Base-by-base conservation (phyloP, 768 basidiomycete species). In the Leucosporidium creatinivorum region DNA sequence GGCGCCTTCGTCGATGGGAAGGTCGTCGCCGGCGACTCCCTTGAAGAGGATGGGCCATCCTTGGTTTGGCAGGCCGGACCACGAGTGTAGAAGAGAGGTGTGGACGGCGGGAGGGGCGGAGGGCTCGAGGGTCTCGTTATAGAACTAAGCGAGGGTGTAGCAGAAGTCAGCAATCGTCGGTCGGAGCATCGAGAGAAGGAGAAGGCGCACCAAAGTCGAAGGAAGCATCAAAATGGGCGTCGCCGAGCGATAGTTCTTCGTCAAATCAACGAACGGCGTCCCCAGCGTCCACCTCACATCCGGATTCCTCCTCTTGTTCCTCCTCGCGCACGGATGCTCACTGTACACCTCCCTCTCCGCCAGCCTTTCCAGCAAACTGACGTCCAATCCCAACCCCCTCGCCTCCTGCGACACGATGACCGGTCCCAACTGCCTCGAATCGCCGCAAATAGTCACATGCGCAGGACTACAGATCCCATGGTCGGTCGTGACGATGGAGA, bases 201-300 rank as follows among this genome's bases (percentile, higher is more conserved):
- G n/a, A 8, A 12, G 19, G 44, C 70, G 28, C 28, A 68, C 70
- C 9, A 67, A 49, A 0, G 73, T 62, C 26, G 78, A 77, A 0
- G 78, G 78, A 17, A 77, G 66, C 76, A 78, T 77, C 3, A 80
- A 69, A 23, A 80, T 76, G 18, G 75, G 73, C 28, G 77, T 70
- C 21, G 77, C 74, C 3, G 74, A 76, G 1, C 79, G 76, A 67
- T 79, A 80, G 62, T 80, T 80, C 62, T 74, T 59, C 17, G 61
- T 49, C 9, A 77, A 62, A 26, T 73, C 64, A 60, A 66, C 66
- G 30, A 74, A 72, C 30, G 73, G 73, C 6, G 68, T 58, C 10
- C 51, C 25, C 6, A 70, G 0, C 25, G 61, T 56, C 66, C 66
- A 67, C 10, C 23, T 25, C 28, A 39, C 54, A 9, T 50, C 49